Evolutionary conservation across 805 yeast genomes (phyloP).

Genomic region (Zygosaccharomyces gambellarensis): DNA sequence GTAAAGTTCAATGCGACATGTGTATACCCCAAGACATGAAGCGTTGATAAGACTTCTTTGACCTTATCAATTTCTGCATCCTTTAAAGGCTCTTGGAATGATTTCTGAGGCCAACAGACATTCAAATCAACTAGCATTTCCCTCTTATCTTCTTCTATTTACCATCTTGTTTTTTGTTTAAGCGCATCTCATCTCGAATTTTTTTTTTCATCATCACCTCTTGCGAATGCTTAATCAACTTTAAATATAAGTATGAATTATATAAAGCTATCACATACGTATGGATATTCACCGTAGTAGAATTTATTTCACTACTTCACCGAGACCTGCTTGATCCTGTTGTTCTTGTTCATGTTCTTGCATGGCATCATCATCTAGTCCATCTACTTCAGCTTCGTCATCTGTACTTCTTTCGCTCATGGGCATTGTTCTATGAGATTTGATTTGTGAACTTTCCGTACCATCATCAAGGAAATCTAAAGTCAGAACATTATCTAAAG

Average conservation of each 20-base stretch:
- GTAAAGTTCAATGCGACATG: conserved; percentile 72
- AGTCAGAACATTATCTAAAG: conserved; percentile 26
- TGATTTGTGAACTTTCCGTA: conserved; percentile 25
- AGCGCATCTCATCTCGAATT: conserved; percentile 3
- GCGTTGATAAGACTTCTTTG: conserved; percentile 47
- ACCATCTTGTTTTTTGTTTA: background rate
- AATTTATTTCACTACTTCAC: background rate
- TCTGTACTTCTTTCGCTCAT: conserved; percentile 1
- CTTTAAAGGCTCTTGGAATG: conserved; percentile 42
- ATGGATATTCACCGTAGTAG: background rate
- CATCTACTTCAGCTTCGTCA: conserved; percentile 3
- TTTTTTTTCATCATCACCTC: background rate
- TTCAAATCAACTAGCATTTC: conserved; percentile 60
- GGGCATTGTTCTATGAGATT: conserved; percentile 23
- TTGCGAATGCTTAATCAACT: too few species aligned
- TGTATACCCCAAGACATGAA: conserved; percentile 62
- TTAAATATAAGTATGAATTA: too few species aligned
- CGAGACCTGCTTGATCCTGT: background rate
- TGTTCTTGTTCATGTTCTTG: conserved; percentile 1
- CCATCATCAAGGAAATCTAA: conserved; percentile 33
- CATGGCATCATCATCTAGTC: conserved; percentile 2
- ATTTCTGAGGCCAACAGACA: conserved; percentile 63
- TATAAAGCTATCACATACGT: background rate
- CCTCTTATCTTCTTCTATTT: conserved; percentile 1
- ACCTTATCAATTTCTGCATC: conserved; percentile 41